Evolutionary conservation across 2,329 filamentous ascomycete genomes (phyloP), one percentile per base, ranked within the genome.

Genomic region (Akanthomyces dipterigenus): DNA sequence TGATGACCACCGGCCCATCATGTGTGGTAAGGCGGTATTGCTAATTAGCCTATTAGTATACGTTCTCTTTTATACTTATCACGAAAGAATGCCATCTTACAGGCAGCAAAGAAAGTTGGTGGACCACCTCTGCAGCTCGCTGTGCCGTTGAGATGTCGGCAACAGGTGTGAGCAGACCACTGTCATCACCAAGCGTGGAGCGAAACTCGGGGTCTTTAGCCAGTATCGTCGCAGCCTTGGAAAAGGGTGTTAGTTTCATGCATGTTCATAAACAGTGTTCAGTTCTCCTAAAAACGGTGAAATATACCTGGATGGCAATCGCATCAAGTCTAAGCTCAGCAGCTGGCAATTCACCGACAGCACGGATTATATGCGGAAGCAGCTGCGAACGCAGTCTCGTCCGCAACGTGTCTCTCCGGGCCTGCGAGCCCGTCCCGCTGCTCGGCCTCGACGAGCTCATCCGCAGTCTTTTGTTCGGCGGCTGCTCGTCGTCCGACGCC

Each of bases 261-360:
- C n/a, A 18, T 18, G 7, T 6, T 20, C 11, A 36, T n/a, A 38
- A 20, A 48, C 63, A 5, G 16, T 16, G 1, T 38, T 16, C 9
- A 3, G 12, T 38, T 9, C 14, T 16, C 16, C 5, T 38, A 3
- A 38, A 16, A 38, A 31, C 12, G 11, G 36, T 38, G 16, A 16
- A 24, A 54, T 20, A 55, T 70, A 76, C 74, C 65, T 68, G 64
- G 26, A 68, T 57, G 3, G 70, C 69, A 31, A 77, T 70, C 2
- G 68, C 65, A 16, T 71, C 59, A 9, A 69, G 50, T 7, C 65
- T 65, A 14, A 70, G 72, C 38, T 62, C 53, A 1, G 63, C 64
- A 2, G 34, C 26, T 1, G 70, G 63, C 0, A 77, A 55, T 34
- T 2, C 63, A 36, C 16, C 31, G 11, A 75, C 57, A 0, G 67